These are phyloP conservation scores for Phellinidium pouzarii DNA, from an alignment of 1,284 basidiomycete genomes.

Conservation along the genomic window DNA sequence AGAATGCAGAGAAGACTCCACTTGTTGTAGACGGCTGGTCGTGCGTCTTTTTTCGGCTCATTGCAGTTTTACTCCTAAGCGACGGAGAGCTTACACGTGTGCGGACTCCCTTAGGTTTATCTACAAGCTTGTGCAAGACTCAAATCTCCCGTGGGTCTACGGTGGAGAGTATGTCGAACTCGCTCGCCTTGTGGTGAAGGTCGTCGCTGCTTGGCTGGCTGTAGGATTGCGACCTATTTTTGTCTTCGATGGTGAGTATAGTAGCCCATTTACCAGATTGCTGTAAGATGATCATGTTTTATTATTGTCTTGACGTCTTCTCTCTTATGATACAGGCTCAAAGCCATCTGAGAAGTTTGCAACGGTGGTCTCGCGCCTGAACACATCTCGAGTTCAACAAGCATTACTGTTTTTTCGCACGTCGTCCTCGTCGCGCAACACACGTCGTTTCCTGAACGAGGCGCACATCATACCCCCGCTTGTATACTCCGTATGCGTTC, in stretches of 20 bases:
- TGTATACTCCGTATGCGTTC: constrained; percentile 52
- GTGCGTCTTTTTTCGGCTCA: constrained; percentile 48
- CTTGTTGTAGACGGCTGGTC: constrained; percentile 86
- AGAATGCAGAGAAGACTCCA: constrained; percentile 11
- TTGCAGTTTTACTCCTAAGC: not conserved
- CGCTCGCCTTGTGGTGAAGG: constrained; percentile 39
- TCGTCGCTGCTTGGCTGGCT: constrained; percentile 64
- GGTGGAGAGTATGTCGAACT: constrained; percentile 78
- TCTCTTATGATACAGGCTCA: constrained; percentile 44
- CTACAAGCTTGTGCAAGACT: constrained; percentile 60
- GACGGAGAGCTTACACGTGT: not conserved
- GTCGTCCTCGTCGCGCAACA: constrained; percentile 60
- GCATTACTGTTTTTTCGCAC: constrained; percentile 81
- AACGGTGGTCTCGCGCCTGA: constrained; percentile 56
- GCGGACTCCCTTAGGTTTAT: constrained; percentile 56
- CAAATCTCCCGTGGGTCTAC: constrained; percentile 73
- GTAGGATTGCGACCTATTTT: constrained; percentile 75
- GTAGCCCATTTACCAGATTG: not conserved
- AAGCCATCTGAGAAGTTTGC: constrained; percentile 69
- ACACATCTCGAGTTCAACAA: constrained; percentile 52
- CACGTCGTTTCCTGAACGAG: constrained; percentile 65
- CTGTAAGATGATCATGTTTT: not conserved
- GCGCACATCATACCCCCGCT: constrained; percentile 75
- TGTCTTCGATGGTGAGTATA: constrained; percentile 82
- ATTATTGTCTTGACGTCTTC: not conserved